A percentile compares a stretch with the other conserved stretches of the same genome.
These are phyloP conservation scores for Scutellaria minor DNA, from an alignment of 257 asterid genomes.

Conservation along the genomic window DNA sequence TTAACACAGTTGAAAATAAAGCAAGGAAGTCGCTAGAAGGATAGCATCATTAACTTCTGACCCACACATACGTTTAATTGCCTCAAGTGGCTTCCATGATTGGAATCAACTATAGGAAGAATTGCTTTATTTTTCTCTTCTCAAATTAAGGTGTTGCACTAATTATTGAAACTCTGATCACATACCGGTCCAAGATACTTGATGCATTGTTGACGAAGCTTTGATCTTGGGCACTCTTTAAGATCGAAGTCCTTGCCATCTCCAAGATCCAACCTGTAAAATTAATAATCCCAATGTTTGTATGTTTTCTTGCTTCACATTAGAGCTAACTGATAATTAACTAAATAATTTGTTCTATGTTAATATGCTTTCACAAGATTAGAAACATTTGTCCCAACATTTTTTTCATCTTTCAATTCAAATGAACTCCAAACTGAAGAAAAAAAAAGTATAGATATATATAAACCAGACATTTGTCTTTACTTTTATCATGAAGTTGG, in stretches of 20 bases:
- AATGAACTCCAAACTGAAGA: background rate
- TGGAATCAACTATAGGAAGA: background rate
- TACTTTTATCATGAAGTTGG: slow-evolving; percentile 8
- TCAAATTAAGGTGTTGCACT: slow-evolving; percentile 15
- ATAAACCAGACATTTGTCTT: background rate
- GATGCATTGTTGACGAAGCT: slow-evolving; percentile 88
- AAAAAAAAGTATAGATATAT: background rate
- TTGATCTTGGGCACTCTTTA: slow-evolving; percentile 76
- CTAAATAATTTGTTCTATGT: background rate
- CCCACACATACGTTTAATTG: slow-evolving; percentile 1
- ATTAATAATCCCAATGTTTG: slow-evolving; percentile 21
- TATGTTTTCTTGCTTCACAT: slow-evolving; percentile 29
- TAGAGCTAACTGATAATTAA: background rate
- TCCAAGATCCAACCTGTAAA: slow-evolving; percentile 92
- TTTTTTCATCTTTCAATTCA: slow-evolving; percentile 17
- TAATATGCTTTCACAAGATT: slow-evolving; percentile 30
- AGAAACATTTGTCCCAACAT: background rate
- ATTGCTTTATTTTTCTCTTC: background rate
- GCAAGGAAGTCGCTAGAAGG: background rate
- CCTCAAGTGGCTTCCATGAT: slow-evolving; percentile 6
- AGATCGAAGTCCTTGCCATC: slow-evolving; percentile 91
- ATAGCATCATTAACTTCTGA: slow-evolving; percentile 16
- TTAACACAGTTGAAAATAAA: slow-evolving; percentile 5
- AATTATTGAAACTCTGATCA: slow-evolving; percentile 32
- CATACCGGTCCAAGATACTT: slow-evolving; percentile 96